Base-by-base conservation (phyloP, 1,284 basidiomycete species). In the Neolentinus lepideus region DNA sequence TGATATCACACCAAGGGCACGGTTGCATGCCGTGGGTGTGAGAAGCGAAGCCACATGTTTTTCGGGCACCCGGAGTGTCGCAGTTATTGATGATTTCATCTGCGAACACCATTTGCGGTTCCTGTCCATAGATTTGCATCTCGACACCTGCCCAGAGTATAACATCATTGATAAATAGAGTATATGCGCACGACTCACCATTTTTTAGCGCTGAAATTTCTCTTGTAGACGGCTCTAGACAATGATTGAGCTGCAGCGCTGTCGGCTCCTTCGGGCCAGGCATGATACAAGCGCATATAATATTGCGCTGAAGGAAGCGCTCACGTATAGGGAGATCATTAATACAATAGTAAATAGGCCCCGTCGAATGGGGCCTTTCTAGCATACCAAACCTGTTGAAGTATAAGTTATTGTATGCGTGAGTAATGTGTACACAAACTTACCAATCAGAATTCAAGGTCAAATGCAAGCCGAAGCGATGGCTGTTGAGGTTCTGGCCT, bases 401-500 rank as follows among this genome's bases (percentile, higher is more conserved):
- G 10, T 4, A 16, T 19, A 4, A 25, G n/a, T 16, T 10, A 6
- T 10, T 6, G 6, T 46, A 25, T 19, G 16, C 24, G 51, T 54
- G 38, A 48, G 12, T 53, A 19, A n/a, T 21, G 51, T 52, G 19
- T 38, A 48, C 55, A 11, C 35, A 57, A n/a, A 56, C 56, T 10
- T 52, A 69, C 67, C 65, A 68, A 54, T 69, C 68, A 10, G 59
- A 54, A 51, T 67, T 67, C 2, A 67, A 16, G 0, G 60, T 59
- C 12, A 70, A 27, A 48, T 67, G 63, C 2, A 69, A 59, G 1
- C 66, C 67, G 54, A 56, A 38, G 11, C 35, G 11, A 38, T 38
- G 35, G 12, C 19, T 38, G 35, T 11, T 38, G 11, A 38, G 35
- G 12, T 19, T 38, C 24, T 25, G 16, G 16, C 16, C 6, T 16